phyloP scores from a whole-genome alignment of 2,329 filamentous ascomycete species.

The Ascochyta clinopodiicola region DNA sequence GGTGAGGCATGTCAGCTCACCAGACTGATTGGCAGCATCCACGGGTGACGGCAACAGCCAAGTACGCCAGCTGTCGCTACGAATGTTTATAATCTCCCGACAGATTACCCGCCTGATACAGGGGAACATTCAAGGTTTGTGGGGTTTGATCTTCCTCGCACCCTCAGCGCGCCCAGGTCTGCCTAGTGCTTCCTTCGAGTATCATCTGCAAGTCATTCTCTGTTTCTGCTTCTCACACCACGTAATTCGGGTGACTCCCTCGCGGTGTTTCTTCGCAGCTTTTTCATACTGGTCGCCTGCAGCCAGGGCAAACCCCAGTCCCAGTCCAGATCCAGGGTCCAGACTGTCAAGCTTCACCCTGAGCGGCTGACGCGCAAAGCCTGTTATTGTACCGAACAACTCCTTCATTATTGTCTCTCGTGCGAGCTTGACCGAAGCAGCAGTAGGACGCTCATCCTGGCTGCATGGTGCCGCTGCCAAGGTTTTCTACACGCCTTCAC shows the following conservation, averaged over 20 bases:
- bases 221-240: slow-evolving; percentile 15
- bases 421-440: background rate
- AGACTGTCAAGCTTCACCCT: background rate
- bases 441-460: background rate
- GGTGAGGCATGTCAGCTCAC: slow-evolving; percentile 4
- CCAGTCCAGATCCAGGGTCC: background rate
- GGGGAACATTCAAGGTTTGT: slow-evolving; percentile 24
- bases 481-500: slow-evolving; percentile 9
- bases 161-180: slow-evolving; percentile 13
- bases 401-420: background rate
- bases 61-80: slow-evolving; percentile 22
- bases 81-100: slow-evolving; percentile 29
- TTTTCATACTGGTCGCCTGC: background rate
- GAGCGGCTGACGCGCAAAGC: background rate
- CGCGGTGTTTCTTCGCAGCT: slow-evolving; percentile 8
- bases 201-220: slow-evolving; percentile 23
- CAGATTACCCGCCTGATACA: slow-evolving; percentile 27
- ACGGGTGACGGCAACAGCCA: slow-evolving; percentile 18
- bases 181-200: slow-evolving; percentile 20
- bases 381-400: background rate
- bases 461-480: slow-evolving; percentile 14
- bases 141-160: slow-evolving; percentile 23
- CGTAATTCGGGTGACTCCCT: background rate
- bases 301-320: background rate
- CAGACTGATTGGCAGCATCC: slow-evolving; percentile 16